Evolutionary conservation across 1,139 yeast genomes (phyloP).

Genomic region (Scheffersomyces titani): DNA sequence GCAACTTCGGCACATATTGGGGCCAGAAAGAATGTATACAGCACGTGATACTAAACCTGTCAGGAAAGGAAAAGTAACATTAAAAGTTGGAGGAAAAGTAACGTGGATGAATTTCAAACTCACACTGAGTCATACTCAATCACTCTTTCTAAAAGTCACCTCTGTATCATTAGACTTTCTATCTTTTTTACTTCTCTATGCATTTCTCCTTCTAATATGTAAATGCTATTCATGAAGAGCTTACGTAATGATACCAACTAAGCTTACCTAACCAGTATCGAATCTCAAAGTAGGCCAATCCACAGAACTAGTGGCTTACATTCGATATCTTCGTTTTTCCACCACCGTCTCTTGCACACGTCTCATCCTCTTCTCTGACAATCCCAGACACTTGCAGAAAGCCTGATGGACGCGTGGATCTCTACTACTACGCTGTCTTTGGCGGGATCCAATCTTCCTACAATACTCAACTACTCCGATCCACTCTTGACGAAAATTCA

Average conservation of each 20-base stretch:
- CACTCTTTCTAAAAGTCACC: too few relatives aligned
- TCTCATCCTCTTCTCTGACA: background rate
- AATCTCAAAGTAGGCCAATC: background rate
- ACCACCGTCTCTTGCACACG: background rate
- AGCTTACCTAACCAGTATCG: background rate
- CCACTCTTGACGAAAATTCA: conserved; percentile 43
- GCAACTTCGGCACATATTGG: background rate
- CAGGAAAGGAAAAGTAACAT: background rate
- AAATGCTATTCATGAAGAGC: background rate
- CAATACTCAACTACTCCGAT: conserved; percentile 29
- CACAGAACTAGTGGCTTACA: background rate
- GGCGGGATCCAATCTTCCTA: conserved; percentile 6
- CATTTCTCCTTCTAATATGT: too few relatives aligned
- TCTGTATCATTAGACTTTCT: background rate
- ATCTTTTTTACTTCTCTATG: background rate
- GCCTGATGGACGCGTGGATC: conserved; percentile 18
- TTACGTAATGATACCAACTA: background rate
- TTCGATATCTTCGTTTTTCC: background rate
- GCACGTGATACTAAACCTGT: background rate
- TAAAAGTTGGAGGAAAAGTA: too few relatives aligned
- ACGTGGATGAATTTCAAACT: background rate
- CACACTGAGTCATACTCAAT: too few relatives aligned
- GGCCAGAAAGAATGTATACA: background rate
- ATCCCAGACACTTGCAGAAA: background rate
- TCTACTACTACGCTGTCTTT: conserved; percentile 10